Evolutionary conservation across 2,329 filamentous ascomycete species (phyloP), one percentile per base, ranked within the genome.

Genomic region (Balansia obtecta): DNA sequence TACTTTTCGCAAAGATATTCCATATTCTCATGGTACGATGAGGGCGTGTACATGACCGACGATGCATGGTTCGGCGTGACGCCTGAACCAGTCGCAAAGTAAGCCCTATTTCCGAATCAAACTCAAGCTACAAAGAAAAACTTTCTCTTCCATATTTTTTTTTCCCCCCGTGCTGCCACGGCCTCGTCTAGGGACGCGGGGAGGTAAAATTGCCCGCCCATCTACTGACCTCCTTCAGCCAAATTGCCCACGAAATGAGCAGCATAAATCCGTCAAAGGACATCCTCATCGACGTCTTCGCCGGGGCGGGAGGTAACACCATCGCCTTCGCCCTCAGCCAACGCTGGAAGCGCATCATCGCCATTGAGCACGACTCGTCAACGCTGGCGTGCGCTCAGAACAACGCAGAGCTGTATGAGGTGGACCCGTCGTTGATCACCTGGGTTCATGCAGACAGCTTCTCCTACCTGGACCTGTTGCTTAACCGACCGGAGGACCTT

Each of bases 61-160:
- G 85, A 91, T 68, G 86, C 89, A 49, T 98, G 93, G 93, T 98
- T 93, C 65, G 93, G 90, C 50, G 90, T 97, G 8, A 98, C 94
- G 0, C 90, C 93, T 13, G 91, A 98, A 65, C 86, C 87, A 4
- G 80, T 98, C 30, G 93, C 93, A 53, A 82, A 76, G 87, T 93
- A 72, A 60, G 74, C 69, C 20, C 20, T 52, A 47, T 41, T 41
- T 30, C 41, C 34, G 15, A 37, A 34, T 3, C 33, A 34, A 22
- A 8, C 27, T 15, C 3, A 37, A 37, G 34, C 4, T 37, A 12
- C 7, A 15, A 3, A 15, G 1, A 13, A 2, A 10, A 34, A 5
- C 50, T 38, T 38, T 27, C 34, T 3, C 13, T 13, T 27, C 20
- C 10, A 20, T 44, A 18, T 40, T 33, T 18, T 44, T 45, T 52